A percentile compares a stretch with the other conserved stretches of the same genome.
Evolutionary conservation across 106 monocot genomes (phyloP).

Genomic region (Triglochin maritima): DNA sequence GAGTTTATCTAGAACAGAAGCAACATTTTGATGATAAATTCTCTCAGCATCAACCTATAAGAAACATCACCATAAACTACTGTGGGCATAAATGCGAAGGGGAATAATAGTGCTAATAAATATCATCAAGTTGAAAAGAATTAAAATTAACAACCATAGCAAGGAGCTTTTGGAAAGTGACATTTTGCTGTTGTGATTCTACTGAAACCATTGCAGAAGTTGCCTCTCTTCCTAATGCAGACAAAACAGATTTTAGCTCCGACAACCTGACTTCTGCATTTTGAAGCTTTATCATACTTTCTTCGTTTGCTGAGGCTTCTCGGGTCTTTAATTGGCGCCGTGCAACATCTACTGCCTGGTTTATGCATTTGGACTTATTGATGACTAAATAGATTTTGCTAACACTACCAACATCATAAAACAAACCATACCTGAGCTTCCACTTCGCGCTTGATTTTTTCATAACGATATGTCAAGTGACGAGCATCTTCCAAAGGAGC

Average conservation of each 20-base stretch:
- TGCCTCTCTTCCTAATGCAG: conserved; percentile 81
- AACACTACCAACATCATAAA: not conserved
- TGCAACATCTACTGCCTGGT: conserved; percentile 67
- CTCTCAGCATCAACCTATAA: conserved; percentile 90
- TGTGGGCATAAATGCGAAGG: not conserved
- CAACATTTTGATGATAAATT: conserved; percentile 68
- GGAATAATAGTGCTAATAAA: not conserved
- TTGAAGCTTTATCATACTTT: conserved; percentile 49
- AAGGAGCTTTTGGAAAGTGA: conserved; percentile 70
- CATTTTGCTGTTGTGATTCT: conserved; percentile 61
- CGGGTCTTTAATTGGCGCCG: conserved; percentile 58
- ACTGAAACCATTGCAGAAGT: conserved; percentile 84
- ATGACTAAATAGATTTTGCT: not conserved
- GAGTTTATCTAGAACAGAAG: conserved; percentile 62
- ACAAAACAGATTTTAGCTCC: conserved; percentile 48
- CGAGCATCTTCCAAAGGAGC: conserved; percentile 99
- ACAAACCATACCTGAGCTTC: conserved; percentile 60
- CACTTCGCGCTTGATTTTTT: conserved; percentile 63
- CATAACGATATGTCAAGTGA: conserved; percentile 71
- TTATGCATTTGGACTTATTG: conserved; percentile 1
- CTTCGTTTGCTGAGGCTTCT: conserved; percentile 40
- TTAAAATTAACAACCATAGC: conserved; percentile 35
- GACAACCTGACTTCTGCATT: conserved; percentile 73
- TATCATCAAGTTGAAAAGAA: not conserved
- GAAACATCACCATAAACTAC: not conserved